phyloP scores from a whole-genome alignment of 2,329 filamentous ascomycete species.

The Sphaerulina populicola region DNA sequence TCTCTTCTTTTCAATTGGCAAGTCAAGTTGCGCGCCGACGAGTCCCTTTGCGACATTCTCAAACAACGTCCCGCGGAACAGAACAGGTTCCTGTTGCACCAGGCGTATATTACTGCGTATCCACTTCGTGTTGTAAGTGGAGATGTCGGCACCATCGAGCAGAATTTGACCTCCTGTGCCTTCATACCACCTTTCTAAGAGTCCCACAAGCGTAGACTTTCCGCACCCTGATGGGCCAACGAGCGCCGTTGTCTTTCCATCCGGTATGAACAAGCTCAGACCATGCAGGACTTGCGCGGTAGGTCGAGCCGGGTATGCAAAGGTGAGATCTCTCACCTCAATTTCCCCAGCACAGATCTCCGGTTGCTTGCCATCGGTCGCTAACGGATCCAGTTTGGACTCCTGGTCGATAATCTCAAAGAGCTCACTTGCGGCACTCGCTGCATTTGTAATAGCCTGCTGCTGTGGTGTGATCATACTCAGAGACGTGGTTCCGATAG shows the following conservation, averaged over 20 bases:
- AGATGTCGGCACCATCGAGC: slow-evolving; percentile 30
- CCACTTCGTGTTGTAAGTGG: slow-evolving; percentile 30
- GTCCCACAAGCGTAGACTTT: slow-evolving; percentile 34
- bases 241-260: slow-evolving; percentile 41
- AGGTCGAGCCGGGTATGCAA: slow-evolving; percentile 55
- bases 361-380: slow-evolving; percentile 21
- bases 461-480: slow-evolving; percentile 37
- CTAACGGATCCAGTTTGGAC: slow-evolving; percentile 36
- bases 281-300: slow-evolving; percentile 32
- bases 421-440: slow-evolving; percentile 37
- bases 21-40: slow-evolving; percentile 33
- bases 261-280: slow-evolving; percentile 33
- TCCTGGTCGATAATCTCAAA: slow-evolving; percentile 37
- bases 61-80: slow-evolving; percentile 33
- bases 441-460: slow-evolving; percentile 37
- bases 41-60: slow-evolving; percentile 35
- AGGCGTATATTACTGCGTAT: slow-evolving; percentile 30
- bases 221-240: slow-evolving; percentile 35
- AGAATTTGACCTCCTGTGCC: slow-evolving; percentile 26
- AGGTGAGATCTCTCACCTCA: slow-evolving; percentile 56
- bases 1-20: slow-evolving; percentile 26
- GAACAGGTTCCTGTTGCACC: slow-evolving; percentile 33
- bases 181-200: slow-evolving; percentile 33
- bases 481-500: slow-evolving; percentile 35
- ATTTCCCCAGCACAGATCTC: slow-evolving; percentile 42